Percentiles rank a stretch among this genome's conserved stretches.
Conservation (phyloP, 2,329 filamentous ascomycete genomes). For the Fusarium proliferatum region DNA sequence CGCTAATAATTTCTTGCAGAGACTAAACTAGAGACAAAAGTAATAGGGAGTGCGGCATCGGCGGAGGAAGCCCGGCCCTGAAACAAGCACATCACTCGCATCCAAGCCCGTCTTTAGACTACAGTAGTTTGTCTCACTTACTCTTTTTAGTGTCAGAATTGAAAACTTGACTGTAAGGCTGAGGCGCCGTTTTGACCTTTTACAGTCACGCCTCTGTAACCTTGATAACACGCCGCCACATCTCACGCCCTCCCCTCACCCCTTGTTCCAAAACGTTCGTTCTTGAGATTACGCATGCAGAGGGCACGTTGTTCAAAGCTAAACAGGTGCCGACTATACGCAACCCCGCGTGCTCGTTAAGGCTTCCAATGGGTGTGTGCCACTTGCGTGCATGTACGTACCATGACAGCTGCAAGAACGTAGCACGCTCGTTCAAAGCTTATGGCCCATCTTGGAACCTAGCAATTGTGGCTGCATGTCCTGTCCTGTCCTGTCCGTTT, state of each 20-base stretch:
- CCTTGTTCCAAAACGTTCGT: not conserved
- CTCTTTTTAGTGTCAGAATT: not conserved
- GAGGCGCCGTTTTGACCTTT: not conserved
- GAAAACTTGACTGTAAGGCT: not conserved
- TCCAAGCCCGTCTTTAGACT: not conserved
- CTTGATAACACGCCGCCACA: not conserved
- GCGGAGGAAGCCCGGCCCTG: not conserved
- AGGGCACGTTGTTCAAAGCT: not conserved
- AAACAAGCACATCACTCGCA: not conserved
- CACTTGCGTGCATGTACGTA: not conserved
- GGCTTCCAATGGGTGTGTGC: not conserved
- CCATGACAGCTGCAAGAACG: not conserved
- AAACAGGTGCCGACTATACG: not conserved
- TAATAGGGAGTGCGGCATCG: not conserved
- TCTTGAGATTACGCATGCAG: not conserved
- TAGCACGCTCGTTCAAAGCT: not conserved
- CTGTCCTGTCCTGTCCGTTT: not conserved
- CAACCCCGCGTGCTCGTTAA: not conserved
- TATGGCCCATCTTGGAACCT: not conserved
- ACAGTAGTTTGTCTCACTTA: not conserved
- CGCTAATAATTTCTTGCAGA: not conserved
- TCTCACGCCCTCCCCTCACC: not conserved
- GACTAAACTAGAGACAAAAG: not conserved
- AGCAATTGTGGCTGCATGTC: not conserved
- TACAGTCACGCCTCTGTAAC: not conserved